phyloP scores from a whole-genome alignment of 371 early-diverging fungal genomes.

The Blakeslea trispora region DNA sequence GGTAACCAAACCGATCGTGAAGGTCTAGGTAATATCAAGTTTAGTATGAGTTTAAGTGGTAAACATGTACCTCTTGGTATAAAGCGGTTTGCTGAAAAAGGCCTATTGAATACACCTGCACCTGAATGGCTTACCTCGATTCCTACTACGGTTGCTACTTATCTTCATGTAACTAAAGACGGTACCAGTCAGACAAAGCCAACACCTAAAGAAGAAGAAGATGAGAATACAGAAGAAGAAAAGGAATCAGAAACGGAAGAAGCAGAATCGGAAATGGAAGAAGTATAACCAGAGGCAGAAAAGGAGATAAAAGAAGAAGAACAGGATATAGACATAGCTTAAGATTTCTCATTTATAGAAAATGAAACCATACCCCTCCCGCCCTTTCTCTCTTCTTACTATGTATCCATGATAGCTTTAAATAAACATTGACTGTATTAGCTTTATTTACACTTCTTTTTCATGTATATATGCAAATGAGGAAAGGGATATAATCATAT shows the following conservation, averaged over 20 bases:
- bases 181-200: slow-evolving; percentile 17
- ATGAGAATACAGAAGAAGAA: slow-evolving; percentile 2
- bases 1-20: background rate
- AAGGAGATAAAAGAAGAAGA: too few relatives aligned
- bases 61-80: slow-evolving; percentile 56
- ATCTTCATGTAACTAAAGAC: slow-evolving; percentile 21
- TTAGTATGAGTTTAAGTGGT: slow-evolving; percentile 44
- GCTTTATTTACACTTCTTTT: too few relatives aligned
- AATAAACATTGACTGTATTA: too few relatives aligned
- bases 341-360: too few relatives aligned
- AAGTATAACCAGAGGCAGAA: too few relatives aligned
- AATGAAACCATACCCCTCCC: too few relatives aligned
- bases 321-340: too few relatives aligned
- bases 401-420: too few relatives aligned
- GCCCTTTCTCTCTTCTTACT: too few relatives aligned
- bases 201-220: slow-evolving; percentile 5
- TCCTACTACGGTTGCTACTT: slow-evolving; percentile 18
- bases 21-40: slow-evolving; percentile 6
- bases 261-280: too few relatives aligned
- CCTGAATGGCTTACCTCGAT: slow-evolving; percentile 47
- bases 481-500: background rate
- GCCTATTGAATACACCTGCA: slow-evolving; percentile 39
- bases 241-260: background rate
- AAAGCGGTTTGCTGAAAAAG: slow-evolving; percentile 37
- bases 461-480: too few relatives aligned